phyloP scores from a whole-genome alignment of 148 eudicot genomes.

The Chenopodium berlandieri region DNA sequence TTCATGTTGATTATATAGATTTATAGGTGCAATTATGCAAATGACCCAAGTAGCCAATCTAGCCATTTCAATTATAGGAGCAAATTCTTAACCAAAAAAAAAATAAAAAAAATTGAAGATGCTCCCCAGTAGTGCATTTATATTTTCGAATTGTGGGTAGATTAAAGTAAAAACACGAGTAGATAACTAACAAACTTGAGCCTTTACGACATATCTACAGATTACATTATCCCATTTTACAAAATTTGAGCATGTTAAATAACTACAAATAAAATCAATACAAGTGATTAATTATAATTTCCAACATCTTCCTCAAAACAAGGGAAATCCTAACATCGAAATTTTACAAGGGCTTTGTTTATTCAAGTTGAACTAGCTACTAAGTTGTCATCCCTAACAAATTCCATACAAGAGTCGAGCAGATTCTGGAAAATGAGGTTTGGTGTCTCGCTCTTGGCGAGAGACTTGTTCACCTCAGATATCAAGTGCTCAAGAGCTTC shows the following conservation, averaged over 20 bases:
- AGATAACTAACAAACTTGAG: not conserved
- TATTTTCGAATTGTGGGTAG: not conserved
- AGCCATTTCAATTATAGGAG: too few species aligned
- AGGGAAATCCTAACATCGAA: not conserved
- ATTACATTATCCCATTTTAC: not conserved
- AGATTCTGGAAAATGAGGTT: constrained; percentile 47
- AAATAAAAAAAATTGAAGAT: not conserved
- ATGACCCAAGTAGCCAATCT: too few species aligned
- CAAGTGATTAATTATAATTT: too few species aligned
- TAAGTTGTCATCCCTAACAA: constrained; percentile 33
- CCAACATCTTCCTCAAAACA: not conserved
- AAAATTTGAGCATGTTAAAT: not conserved
- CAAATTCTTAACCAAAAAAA: too few species aligned
- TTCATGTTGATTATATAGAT: too few species aligned
- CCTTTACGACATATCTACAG: not conserved
- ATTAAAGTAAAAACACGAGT: not conserved
- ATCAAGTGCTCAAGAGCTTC: constrained; percentile 46
- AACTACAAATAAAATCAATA: too few species aligned
- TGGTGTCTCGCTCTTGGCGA: constrained; percentile 35
- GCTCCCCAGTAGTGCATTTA: not conserved
- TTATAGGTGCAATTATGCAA: too few species aligned
- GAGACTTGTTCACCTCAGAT: constrained; percentile 29
- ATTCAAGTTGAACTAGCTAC: constrained; percentile 1
- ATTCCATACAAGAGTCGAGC: constrained; percentile 50
- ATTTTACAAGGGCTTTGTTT: not conserved